These are phyloP conservation scores for Xerocomellus dryophilus DNA, from an alignment of 768 basidiomycete species.

Conservation along the genomic window DNA sequence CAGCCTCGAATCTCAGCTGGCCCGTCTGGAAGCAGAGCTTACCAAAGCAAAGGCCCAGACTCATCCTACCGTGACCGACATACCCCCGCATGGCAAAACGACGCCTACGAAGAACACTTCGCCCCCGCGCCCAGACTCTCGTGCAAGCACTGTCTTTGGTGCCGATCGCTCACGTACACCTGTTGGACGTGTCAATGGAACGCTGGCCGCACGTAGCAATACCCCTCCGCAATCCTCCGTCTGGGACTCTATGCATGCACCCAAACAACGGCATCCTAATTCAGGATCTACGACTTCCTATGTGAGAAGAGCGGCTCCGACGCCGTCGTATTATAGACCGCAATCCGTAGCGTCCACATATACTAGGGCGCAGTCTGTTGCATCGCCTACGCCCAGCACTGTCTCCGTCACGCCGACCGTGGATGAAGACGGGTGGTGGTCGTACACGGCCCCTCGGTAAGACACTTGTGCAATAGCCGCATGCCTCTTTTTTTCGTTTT, in stretches of 20 bases:
- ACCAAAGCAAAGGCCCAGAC: slow-evolving; percentile 41
- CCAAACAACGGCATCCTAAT: slow-evolving; percentile 28
- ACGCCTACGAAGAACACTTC: slow-evolving; percentile 34
- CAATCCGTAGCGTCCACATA: slow-evolving; percentile 47
- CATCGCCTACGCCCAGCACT: slow-evolving; percentile 75
- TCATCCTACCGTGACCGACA: slow-evolving; percentile 29
- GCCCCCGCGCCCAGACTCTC: slow-evolving; percentile 69
- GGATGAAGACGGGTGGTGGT: slow-evolving; percentile 79
- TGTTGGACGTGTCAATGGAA: slow-evolving; percentile 38
- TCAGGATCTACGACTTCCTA: slow-evolving; percentile 12
- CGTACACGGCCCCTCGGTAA: slow-evolving; percentile 29
- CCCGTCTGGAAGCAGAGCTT: slow-evolving; percentile 56
- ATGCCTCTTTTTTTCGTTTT: slow-evolving; percentile 2
- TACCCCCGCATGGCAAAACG: slow-evolving; percentile 42
- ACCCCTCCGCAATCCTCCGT: slow-evolving; percentile 59
- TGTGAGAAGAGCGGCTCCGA: slow-evolving; percentile 19
- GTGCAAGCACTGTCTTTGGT: slow-evolving; percentile 60
- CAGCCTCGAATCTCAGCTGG: slow-evolving; percentile 57
- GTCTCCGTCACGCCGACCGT: slow-evolving; percentile 71
- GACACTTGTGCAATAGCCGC: slow-evolving; percentile 9
- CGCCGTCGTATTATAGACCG: slow-evolving; percentile 34
- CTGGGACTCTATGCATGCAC: slow-evolving; percentile 71
- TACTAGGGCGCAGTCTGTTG: slow-evolving; percentile 34
- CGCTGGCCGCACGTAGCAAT: slow-evolving; percentile 32
- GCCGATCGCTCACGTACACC: slow-evolving; percentile 52